Base-by-base conservation (phyloP, 805 yeast genomes). In the Ogataea siamensis region DNA sequence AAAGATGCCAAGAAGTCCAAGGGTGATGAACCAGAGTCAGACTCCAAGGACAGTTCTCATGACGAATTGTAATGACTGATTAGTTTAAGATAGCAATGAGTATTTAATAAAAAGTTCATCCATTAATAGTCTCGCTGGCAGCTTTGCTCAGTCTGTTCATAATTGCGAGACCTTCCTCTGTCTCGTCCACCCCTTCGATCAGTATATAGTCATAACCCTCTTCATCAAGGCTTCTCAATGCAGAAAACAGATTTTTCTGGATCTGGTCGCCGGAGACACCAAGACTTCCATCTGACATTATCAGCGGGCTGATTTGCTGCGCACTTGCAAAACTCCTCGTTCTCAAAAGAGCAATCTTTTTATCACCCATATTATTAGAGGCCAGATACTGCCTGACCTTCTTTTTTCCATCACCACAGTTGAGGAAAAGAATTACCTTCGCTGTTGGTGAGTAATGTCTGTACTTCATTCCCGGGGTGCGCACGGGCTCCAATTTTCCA, bases 401-500 rank as follows among this genome's bases (percentile, higher is more conserved):
- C 5, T 28, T 10, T 53, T 41, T 47, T 0, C 80, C 74, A 39
- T 74, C 67, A 0, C 67, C 68, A 32, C 76, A 67, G 17, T 76
- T 71, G 16, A 68, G 61, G 45, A 87, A 77, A 5, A 89, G 60
- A 0, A 83, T 66, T 3, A 93, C 98, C 42, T 74, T 78, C 0
- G 97, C 96, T 2, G 73, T 73, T 3, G 99, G 99, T 0, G 96
- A 85, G 59, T 93, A 93, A 60, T 93, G 99, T 50, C 85, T 80
- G 58, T 93, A 93, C 57, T 93, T 93, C 99, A 93, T 93, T 0
- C 99, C 99, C 0, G 99, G 99, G 0, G 99, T 93, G 50, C 84
- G 74, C 0, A 84, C 94, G 1, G 80, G 72, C 46, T 87, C 97
- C 14, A 53, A 26, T 21, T 68, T 64, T 13, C 80, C 84, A 1